A percentile compares a stretch with the other conserved stretches of the same genome.
These are phyloP conservation scores for Arachis hypogaea DNA, from an alignment of 306 rosid genomes.

Conservation along the genomic window DNA sequence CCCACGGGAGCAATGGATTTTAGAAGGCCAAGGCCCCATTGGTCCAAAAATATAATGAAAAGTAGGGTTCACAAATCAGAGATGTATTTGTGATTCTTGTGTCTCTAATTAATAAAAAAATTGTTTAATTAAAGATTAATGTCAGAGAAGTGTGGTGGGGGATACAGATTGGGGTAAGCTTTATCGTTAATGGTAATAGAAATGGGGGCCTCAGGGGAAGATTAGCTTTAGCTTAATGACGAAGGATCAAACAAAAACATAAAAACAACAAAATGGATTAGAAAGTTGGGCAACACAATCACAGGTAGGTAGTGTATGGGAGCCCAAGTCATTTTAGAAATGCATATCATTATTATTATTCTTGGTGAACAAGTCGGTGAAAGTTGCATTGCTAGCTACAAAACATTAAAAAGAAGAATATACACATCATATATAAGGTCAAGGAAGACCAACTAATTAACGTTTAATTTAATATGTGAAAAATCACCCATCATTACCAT, in stretches of 20 bases:
- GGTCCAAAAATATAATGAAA: slow-evolving; percentile 23
- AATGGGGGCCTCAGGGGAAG: slow-evolving; percentile 38
- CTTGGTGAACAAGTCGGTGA: slow-evolving; percentile 27
- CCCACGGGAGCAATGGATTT: slow-evolving; percentile 50
- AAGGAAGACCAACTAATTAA: slow-evolving; percentile 24
- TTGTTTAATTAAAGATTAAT: slow-evolving; percentile 1
- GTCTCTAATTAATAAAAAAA: slow-evolving; percentile 1
- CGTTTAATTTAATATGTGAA: background rate
- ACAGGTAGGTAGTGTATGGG: background rate
- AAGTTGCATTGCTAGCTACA: slow-evolving; percentile 1
- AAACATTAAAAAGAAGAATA: background rate
- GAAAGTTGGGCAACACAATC: slow-evolving; percentile 36
- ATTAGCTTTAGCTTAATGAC: slow-evolving; percentile 80
- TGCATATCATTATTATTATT: background rate
- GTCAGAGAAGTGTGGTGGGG: slow-evolving; percentile 46
- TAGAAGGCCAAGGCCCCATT: slow-evolving; percentile 41
- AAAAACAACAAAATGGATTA: slow-evolving; percentile 40
- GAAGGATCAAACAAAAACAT: slow-evolving; percentile 73
- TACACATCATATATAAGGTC: background rate
- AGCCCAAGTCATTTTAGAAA: slow-evolving; percentile 40
- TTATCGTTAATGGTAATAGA: slow-evolving; percentile 7
- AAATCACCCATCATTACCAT: background rate
- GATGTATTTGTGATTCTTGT: slow-evolving; percentile 4
- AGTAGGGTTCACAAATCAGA: background rate
- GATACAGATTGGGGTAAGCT: slow-evolving; percentile 34